Evolutionary conservation across 352 stramenopile species (phyloP), one percentile per base, ranked within the genome.

Genomic region (Phytophthora colocasiae): DNA sequence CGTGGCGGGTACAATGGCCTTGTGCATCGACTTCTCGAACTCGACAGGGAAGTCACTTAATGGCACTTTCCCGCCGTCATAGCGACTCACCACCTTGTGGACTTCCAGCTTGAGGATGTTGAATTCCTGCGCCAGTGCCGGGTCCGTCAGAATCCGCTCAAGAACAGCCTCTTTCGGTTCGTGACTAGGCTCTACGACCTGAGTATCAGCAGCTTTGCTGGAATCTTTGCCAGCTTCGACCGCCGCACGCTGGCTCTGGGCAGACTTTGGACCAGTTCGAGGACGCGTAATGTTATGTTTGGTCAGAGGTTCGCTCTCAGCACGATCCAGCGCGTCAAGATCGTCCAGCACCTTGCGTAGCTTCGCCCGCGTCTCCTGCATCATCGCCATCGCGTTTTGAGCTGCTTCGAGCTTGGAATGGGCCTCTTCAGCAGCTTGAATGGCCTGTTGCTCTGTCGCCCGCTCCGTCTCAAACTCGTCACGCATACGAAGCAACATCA

Each of bases 11-110:
- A 80, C 76, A 26, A 95, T 65, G 8, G 82, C 44, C 41, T 92
- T 93, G 51, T 91, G 81, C 77, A 93, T 92, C 39, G 85, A 71
- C 44, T 78, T 69, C 55, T 91, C 80, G 51, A 83, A 93, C 15
- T 61, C 64, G 2, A 32, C 31, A 0, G 80, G n/a, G 34, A 95
- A 92, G 2, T 83, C 69, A 12, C 66, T 65, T 19, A 93, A 40
- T 11, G 79, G 56, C 43, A 92, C 65, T 66, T 66, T 66, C 15
- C n/a, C 44, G 34, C 80, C 81, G 11, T 79, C 70, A 40, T 75
- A 77, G 4, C 78, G 73, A 34, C 90, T 85, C 41, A 95, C 69
- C 24, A 93, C 83, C 57, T 93, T 93, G 57, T 62, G 63, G 11
- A 93, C 74, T 54, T 93, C 85, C 29, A 91, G 87, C 52, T 90